Conservation (phyloP, 768 basidiomycete genomes). For the Tricholoma flavovirens region DNA sequence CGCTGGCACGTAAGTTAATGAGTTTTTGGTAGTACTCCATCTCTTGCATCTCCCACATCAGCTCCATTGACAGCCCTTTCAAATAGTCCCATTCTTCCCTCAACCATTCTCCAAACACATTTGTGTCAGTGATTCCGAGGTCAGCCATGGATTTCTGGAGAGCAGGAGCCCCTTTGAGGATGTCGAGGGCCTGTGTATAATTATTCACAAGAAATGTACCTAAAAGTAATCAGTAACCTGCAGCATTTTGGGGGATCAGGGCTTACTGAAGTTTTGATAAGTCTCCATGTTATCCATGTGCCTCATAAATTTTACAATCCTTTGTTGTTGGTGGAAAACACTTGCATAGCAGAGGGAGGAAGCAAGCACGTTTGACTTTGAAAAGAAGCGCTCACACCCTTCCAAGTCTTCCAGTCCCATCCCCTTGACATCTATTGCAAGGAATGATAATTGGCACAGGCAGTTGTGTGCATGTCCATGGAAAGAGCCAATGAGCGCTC, state of each 20-base stretch:
- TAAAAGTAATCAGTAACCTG: background rate
- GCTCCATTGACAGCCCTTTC: slow-evolving; percentile 1
- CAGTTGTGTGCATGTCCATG: slow-evolving; percentile 25
- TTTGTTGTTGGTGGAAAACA: slow-evolving; percentile 19
- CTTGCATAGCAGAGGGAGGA: slow-evolving; percentile 11
- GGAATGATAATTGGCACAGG: slow-evolving; percentile 19
- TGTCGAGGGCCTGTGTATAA: background rate
- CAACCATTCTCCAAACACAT: background rate
- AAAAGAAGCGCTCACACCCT: slow-evolving; percentile 23
- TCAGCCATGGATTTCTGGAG: background rate
- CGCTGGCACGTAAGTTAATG: background rate
- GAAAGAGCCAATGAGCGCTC: slow-evolving; percentile 15
- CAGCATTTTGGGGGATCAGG: background rate
- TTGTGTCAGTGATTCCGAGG: background rate
- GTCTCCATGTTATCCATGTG: slow-evolving; percentile 8
- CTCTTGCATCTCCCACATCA: background rate
- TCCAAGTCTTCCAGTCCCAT: slow-evolving; percentile 26
- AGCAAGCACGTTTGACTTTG: slow-evolving; percentile 22
- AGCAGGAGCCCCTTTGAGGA: background rate
- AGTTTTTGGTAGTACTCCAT: background rate
- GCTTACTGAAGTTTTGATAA: slow-evolving; percentile 6
- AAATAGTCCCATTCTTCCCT: background rate
- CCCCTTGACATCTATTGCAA: slow-evolving; percentile 20
- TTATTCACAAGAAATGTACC: background rate
- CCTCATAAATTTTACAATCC: slow-evolving; percentile 13